phyloP scores from a whole-genome alignment of 345 rosid genomes.

The Alliaria petiolata region DNA sequence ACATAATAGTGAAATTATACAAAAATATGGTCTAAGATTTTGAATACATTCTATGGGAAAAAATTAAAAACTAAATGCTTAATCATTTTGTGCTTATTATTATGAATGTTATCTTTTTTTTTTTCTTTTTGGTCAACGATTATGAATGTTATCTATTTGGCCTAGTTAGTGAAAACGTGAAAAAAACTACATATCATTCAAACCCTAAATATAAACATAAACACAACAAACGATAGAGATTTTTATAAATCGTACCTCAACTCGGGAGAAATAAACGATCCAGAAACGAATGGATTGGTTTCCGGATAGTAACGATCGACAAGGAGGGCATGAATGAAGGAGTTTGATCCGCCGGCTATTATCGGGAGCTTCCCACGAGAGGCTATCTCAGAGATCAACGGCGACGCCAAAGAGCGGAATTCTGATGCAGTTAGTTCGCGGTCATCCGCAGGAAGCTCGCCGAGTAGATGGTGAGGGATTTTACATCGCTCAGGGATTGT shows the following conservation, averaged over 20 bases:
- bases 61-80: too few relatives aligned
- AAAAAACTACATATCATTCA: too few relatives aligned
- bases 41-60: too few relatives aligned
- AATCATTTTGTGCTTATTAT: too few relatives aligned
- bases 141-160: too few relatives aligned
- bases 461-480: slow-evolving; percentile 77
- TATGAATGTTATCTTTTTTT: too few relatives aligned
- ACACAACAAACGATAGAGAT: neutral
- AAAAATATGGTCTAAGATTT: neutral
- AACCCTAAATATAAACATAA: neutral
- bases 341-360: slow-evolving; percentile 83
- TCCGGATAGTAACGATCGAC: slow-evolving; percentile 43
- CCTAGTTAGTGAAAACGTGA: too few relatives aligned
- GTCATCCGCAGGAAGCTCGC: slow-evolving; percentile 36
- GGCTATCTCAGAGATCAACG: slow-evolving; percentile 39
- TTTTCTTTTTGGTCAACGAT: too few relatives aligned
- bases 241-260: slow-evolving; percentile 34
- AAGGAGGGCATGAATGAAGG: slow-evolving; percentile 59
- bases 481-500: slow-evolving; percentile 51
- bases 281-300: slow-evolving; percentile 38
- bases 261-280: slow-evolving; percentile 33
- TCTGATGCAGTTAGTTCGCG: slow-evolving; percentile 48
- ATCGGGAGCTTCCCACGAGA: slow-evolving; percentile 57
- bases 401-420: slow-evolving; percentile 46
- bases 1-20: neutral